phyloP scores from a whole-genome alignment of 176 grass and related monocot species.

The Oryza brachyantha region DNA sequence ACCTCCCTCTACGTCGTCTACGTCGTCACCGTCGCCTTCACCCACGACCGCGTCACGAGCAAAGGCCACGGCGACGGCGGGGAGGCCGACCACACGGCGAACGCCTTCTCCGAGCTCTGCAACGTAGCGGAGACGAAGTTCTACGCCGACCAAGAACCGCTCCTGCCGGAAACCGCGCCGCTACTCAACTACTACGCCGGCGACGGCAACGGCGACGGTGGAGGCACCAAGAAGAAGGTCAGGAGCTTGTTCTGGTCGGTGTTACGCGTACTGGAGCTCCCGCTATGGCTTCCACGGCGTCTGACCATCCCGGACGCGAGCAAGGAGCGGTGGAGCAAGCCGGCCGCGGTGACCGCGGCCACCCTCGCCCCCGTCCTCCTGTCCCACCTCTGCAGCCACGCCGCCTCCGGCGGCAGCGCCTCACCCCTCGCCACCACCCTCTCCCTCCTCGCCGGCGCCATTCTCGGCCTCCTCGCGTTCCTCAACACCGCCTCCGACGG shows the following conservation, averaged over 20 bases:
- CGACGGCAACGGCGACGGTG: no score
- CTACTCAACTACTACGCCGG: constrained; percentile 4
- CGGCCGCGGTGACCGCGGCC: constrained; percentile 45
- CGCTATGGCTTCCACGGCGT: constrained; percentile 51
- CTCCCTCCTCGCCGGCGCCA: constrained; percentile 26
- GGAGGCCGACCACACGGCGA: background rate
- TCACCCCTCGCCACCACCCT: background rate
- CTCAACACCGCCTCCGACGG: constrained; percentile 32
- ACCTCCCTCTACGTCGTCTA: constrained; percentile 63
- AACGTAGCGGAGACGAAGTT: background rate
- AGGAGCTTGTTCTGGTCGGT: background rate
- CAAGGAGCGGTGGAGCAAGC: constrained; percentile 66
- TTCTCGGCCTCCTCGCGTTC: constrained; percentile 30
- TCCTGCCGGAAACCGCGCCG: background rate
- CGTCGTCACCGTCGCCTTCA: constrained; percentile 52
- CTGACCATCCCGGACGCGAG: constrained; percentile 68
- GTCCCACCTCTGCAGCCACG: constrained; percentile 31
- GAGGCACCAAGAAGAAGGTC: background rate
- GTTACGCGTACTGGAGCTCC: constrained; percentile 31
- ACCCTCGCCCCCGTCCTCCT: constrained; percentile 52
- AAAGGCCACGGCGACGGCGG: constrained; percentile 10
- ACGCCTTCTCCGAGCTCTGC: constrained; percentile 2
- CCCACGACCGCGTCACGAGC: constrained; percentile 13
- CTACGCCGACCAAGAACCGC: background rate
- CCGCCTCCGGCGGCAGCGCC: background rate